Conservation (phyloP, 768 basidiomycete species). For the Lyophyllum shimeji region DNA sequence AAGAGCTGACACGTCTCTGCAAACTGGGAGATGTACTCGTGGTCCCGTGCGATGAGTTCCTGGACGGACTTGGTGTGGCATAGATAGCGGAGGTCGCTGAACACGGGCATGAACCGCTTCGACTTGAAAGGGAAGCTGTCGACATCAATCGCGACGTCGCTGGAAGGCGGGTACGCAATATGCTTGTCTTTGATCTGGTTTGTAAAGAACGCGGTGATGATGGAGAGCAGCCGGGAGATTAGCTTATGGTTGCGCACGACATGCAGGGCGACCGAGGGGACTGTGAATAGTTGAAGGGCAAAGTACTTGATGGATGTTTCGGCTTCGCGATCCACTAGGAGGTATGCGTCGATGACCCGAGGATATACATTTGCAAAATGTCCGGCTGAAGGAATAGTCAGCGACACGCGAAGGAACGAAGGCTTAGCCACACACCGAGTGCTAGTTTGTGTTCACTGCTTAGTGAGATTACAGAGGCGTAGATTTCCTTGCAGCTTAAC, state of each 20-base stretch:
- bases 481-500: constrained; percentile 78
- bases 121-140: constrained; percentile 89
- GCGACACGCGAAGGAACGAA: neutral
- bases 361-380: constrained; percentile 87
- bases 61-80: constrained; percentile 83
- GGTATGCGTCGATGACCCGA: constrained; percentile 84
- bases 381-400: constrained; percentile 48
- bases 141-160: constrained; percentile 56
- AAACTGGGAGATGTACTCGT: constrained; percentile 68
- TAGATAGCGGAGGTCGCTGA: constrained; percentile 85
- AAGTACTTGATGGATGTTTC: constrained; percentile 96
- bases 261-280: constrained; percentile 80
- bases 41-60: constrained; percentile 68
- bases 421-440: constrained; percentile 55
- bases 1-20: constrained; percentile 83
- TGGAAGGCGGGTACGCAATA: constrained; percentile 46
- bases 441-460: constrained; percentile 74
- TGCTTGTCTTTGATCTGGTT: constrained; percentile 80
- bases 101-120: constrained; percentile 94
- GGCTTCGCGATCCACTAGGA: constrained; percentile 89
- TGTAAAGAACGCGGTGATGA: constrained; percentile 92
- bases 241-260: constrained; percentile 75
- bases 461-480: constrained; percentile 70
- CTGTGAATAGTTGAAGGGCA: constrained; percentile 89
- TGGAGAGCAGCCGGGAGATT: constrained; percentile 72